phyloP scores from a whole-genome alignment of 164 flowering plant genomes.

The Euptelea pleiosperma region DNA sequence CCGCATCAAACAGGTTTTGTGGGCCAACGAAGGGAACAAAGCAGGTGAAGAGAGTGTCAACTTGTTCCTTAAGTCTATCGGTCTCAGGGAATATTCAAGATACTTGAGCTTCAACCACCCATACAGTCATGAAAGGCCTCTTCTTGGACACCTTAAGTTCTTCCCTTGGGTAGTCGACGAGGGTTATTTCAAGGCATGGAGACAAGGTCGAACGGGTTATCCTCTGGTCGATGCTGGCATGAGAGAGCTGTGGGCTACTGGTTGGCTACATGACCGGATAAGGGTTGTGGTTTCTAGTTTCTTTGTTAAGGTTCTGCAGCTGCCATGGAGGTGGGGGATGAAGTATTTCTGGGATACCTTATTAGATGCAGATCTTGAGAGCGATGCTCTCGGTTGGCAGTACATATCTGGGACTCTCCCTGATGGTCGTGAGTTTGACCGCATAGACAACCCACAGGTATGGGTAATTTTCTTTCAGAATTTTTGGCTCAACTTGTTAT shows the following conservation, averaged over 20 bases:
- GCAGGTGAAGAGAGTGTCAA: conserved; percentile 97
- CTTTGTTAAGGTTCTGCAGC: conserved; percentile 92
- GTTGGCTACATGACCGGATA: conserved; percentile 95
- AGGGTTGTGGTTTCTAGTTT: conserved; percentile 94
- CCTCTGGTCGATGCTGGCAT: conserved; percentile 98
- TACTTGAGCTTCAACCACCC: conserved; percentile 95
- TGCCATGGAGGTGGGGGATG: conserved; percentile 99
- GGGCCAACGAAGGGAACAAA: conserved; percentile 92
- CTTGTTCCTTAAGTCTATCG: conserved; percentile 91
- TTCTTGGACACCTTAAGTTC: conserved; percentile 83
- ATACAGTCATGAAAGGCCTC: conserved; percentile 86
- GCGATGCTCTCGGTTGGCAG: conserved; percentile 99
- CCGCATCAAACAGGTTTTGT: conserved; percentile 84
- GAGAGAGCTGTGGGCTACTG: conserved; percentile 99
- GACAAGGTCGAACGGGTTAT: conserved; percentile 98
- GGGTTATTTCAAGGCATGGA: conserved; percentile 83
- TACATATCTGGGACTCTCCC: conserved; percentile 91
- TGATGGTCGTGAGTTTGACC: conserved; percentile 88
- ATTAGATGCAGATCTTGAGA: conserved; percentile 96
- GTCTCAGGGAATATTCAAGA: conserved; percentile 91
- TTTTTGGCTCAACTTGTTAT: too few species aligned
- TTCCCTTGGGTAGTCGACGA: conserved; percentile 91
- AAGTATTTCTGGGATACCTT: conserved; percentile 98
- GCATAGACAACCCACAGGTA: conserved; percentile 95
- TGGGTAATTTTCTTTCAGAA: neutral